Base-by-base conservation (phyloP, 345 rosid species). In the Salix brachista region DNA sequence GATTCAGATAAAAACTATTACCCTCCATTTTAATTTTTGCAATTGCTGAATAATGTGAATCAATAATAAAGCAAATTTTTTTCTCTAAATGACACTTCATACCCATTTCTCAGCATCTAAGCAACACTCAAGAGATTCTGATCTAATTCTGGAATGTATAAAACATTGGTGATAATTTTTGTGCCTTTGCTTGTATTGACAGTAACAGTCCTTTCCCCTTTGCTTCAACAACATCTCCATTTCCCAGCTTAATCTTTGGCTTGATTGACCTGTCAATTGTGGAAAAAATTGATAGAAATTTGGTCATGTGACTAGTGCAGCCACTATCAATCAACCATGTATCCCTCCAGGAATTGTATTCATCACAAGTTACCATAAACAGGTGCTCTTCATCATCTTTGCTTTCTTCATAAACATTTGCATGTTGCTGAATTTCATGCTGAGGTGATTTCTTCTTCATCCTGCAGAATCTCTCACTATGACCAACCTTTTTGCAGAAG, bases 341-440 rank as follows among this genome's bases (percentile, higher is more conserved):
- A n/a, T 2, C 3, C 10, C 1, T 13, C 0, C 0, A 1, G 0
- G 21, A 58, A 1, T 0, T 18, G 1, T 58, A 0, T 0, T 3
- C 3, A 21, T 0, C 64, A 2, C 21, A 0, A 0, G 10, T 19
- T 2, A 1, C 4, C 64, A 58, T 58, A 0, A 58, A n/a, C 6
- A 58, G 10, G 5, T 58, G 64, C 64, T 58, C 64, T 1, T 18
- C 64, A 12, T 58, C 9, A 8, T 58, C 23, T 3, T 58, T 21
- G 8, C 25, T 1, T 25, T 58, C 64, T 21, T 58, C 7, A n/a
- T 0, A 18, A 18, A 18, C 28, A 58, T 58, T 18, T n/a, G 6
- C 28, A 19, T 58, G 64, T 36, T 36, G 39, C 1, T 36, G 39
- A 5, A 36, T 36, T 36, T 36, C 8, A 6, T 6, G 8, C 1